Conservation (phyloP, 768 basidiomycete species). For the Neoboletus subvelutipes region DNA sequence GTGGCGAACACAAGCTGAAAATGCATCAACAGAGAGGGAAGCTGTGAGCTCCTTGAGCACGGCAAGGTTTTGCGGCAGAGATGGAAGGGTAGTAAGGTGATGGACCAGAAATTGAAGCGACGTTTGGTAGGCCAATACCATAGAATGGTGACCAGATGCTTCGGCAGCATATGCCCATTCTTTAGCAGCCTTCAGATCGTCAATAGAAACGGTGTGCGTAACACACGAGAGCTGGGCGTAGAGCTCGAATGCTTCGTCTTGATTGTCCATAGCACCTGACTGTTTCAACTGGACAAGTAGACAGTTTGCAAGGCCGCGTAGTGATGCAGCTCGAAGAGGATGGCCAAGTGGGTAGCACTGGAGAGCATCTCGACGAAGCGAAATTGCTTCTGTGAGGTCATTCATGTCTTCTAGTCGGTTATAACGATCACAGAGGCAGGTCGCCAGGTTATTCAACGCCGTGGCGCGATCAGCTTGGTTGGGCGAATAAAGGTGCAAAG, state of each 20-base stretch:
- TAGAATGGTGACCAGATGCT: slow-evolving; percentile 2
- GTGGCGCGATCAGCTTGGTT: neutral
- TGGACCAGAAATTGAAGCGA: slow-evolving; percentile 7
- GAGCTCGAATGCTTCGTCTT: neutral
- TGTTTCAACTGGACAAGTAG: neutral
- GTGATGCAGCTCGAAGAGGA: neutral
- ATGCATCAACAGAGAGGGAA: slow-evolving; percentile 8
- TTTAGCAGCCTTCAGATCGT: neutral
- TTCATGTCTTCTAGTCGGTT: neutral
- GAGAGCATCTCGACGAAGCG: neutral
- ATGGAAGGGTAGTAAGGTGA: slow-evolving; percentile 2
- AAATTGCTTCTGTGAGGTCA: neutral
- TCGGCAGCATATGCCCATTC: neutral
- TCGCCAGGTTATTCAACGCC: neutral
- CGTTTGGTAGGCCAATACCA: slow-evolving; percentile 10
- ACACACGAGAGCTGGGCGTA: neutral
- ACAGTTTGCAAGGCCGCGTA: neutral
- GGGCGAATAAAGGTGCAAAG: neutral
- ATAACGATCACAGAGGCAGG: neutral
- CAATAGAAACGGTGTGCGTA: neutral
- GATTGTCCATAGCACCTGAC: neutral
- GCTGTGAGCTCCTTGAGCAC: neutral
- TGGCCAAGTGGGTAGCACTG: neutral
- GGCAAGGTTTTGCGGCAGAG: neutral
- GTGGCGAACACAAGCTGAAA: slow-evolving; percentile 12